These are phyloP conservation scores for Paratrimastix pyriformis DNA, from an alignment of 78 protist species.

Conservation along the genomic window DNA sequence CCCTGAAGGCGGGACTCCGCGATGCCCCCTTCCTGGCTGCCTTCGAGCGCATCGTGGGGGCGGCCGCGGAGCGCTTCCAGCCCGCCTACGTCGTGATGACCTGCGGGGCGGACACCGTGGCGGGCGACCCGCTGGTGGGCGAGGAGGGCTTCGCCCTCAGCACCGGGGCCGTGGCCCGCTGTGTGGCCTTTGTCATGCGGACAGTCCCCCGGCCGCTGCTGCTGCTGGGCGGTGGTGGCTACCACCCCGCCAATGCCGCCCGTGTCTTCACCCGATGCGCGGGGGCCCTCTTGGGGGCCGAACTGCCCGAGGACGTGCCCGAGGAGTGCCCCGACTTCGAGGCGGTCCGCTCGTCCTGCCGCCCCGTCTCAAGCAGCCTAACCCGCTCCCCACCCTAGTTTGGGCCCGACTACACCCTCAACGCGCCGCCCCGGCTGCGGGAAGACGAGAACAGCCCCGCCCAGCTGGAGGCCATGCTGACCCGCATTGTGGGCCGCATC, in stretches of 20 bases:
- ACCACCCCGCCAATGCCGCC: constrained; percentile 88
- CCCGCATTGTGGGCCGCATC: too few relatives aligned
- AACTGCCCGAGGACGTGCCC: too few relatives aligned
- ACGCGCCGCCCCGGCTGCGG: too few relatives aligned
- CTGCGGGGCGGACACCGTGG: constrained; percentile 95
- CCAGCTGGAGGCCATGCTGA: too few relatives aligned
- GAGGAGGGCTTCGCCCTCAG: constrained; percentile 22
- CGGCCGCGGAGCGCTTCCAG: neutral
- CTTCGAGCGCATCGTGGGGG: constrained; percentile 60
- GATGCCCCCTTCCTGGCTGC: constrained; percentile 65
- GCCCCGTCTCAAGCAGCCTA: too few relatives aligned
- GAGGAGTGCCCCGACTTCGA: too few relatives aligned
- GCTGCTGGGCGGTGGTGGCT: constrained; percentile 98
- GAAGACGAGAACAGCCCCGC: too few relatives aligned
- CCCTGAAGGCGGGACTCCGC: constrained; percentile 89
- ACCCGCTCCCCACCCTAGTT: too few relatives aligned
- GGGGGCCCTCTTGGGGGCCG: too few relatives aligned
- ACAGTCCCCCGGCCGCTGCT: constrained; percentile 67
- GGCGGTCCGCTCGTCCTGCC: too few relatives aligned
- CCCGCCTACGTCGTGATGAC: constrained; percentile 73
- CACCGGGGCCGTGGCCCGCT: constrained; percentile 59
- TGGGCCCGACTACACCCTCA: too few relatives aligned
- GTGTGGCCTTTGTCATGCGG: constrained; percentile 60
- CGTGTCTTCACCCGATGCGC: too few relatives aligned
- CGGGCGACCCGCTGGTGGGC: constrained; percentile 93